Conservation (phyloP, 2,329 filamentous ascomycete genomes). For the Neonectria hederae region DNA sequence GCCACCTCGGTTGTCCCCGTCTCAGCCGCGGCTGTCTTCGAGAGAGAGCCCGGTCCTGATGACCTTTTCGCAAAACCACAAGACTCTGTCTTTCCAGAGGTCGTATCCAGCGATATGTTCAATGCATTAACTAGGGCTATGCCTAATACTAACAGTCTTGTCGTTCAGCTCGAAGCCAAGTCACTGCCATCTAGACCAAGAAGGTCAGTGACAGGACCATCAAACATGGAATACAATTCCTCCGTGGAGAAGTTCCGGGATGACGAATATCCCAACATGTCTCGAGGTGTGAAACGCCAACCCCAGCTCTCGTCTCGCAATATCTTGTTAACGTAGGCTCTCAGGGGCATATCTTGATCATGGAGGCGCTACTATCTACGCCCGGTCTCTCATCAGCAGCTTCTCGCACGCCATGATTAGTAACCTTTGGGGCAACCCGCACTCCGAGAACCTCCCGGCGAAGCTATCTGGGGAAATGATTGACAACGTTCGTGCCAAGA, state of each 20-base stretch:
- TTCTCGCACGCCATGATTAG: conserved; percentile 65
- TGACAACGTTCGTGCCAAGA: conserved; percentile 62
- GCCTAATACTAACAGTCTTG: conserved; percentile 8
- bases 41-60: not conserved
- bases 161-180: conserved; percentile 22
- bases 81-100: not conserved
- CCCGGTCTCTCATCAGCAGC: conserved; percentile 64
- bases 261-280: conserved; percentile 42
- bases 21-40: not conserved
- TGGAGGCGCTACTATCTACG: conserved; percentile 66
- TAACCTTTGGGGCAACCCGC: conserved; percentile 74
- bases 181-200: conserved; percentile 22
- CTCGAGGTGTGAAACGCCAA: conserved; percentile 32
- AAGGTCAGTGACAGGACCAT: conserved; percentile 13
- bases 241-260: conserved; percentile 39
- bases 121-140: not conserved
- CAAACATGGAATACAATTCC: conserved; percentile 39
- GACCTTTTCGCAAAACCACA: too few relatives aligned
- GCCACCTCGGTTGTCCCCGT: not conserved
- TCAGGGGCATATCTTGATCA: conserved; percentile 64
- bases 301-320: not conserved
- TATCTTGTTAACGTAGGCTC: conserved; percentile 12
- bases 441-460: conserved; percentile 70
- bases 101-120: not conserved
- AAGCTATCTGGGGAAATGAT: conserved; percentile 66